A percentile compares a stretch with the other conserved stretches of the same genome.
These are phyloP conservation scores for Ramalina peruviana DNA, from an alignment of 495 filamentous ascomycete genomes.

Conservation along the genomic window DNA sequence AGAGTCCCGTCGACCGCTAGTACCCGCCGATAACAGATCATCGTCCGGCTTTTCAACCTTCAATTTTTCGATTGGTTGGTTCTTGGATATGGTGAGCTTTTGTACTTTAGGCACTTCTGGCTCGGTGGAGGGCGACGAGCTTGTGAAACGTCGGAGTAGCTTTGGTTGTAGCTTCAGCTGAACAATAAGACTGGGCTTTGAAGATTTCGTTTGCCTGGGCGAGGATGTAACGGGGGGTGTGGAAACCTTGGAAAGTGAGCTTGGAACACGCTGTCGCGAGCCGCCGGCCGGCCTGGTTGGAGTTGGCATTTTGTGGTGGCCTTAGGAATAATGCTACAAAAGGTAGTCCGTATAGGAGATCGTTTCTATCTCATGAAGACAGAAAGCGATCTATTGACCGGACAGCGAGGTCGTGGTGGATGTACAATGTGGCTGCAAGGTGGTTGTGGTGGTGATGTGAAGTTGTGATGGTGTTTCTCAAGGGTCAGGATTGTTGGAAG, in stretches of 20 bases:
- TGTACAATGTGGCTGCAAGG: no score
- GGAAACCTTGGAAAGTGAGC: conserved; percentile 14
- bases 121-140: conserved; percentile 8
- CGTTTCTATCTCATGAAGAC: neutral
- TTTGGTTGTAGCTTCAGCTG: conserved; percentile 39
- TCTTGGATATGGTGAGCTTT: conserved; percentile 25
- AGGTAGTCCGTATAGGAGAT: neutral
- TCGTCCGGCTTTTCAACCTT: no score
- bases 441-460: no score
- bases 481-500: no score
- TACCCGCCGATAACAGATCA: no score
- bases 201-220: conserved; percentile 22
- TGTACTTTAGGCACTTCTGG: conserved; percentile 21
- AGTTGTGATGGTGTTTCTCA: no score
- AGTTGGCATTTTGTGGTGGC: conserved; percentile 10
- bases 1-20: neutral
- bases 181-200: conserved; percentile 36
- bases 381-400: no score
- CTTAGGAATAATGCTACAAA: neutral
- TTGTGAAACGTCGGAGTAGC: conserved; percentile 32
- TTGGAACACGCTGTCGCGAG: conserved; percentile 9
- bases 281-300: conserved; percentile 5
- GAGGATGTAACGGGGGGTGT: conserved; percentile 18
- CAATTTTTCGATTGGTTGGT: conserved; percentile 13
- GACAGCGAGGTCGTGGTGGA: no score